Conservation (phyloP, 2,329 filamentous ascomycete genomes). For the Blastomyces silverae region DNA sequence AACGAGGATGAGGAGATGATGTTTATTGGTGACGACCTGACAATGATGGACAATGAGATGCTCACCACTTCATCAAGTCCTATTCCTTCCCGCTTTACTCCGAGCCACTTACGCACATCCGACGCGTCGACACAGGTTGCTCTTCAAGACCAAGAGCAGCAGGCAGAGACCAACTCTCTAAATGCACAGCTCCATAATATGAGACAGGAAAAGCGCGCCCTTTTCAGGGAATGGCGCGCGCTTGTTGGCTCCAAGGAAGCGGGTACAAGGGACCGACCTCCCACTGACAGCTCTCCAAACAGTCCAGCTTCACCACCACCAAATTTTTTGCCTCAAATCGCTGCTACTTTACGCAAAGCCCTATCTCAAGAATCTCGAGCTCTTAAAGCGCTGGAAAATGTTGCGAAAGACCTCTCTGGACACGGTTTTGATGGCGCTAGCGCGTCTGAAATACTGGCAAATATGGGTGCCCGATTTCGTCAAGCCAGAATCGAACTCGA, state of each 20-base stretch:
- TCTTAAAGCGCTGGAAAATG: constrained; percentile 31
- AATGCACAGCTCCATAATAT: constrained; percentile 36
- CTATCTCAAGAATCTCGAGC: constrained; percentile 37
- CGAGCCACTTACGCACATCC: not conserved
- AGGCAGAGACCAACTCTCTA: constrained; percentile 23
- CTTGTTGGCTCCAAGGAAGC: constrained; percentile 25
- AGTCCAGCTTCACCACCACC: constrained; percentile 31
- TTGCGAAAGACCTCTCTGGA: constrained; percentile 33
- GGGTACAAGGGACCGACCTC: not conserved
- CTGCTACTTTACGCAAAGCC: constrained; percentile 33
- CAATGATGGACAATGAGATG: constrained; percentile 12
- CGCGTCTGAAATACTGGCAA: constrained; percentile 30
- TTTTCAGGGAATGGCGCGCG: constrained; percentile 39
- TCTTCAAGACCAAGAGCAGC: constrained; percentile 13
- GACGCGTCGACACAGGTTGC: constrained; percentile 16
- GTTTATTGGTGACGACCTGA: constrained; percentile 10
- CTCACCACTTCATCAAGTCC: constrained; percentile 11
- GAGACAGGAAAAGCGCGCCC: constrained; percentile 34
- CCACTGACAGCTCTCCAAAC: not conserved
- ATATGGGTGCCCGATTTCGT: constrained; percentile 38
- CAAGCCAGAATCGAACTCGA: constrained; percentile 42
- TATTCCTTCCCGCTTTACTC: not conserved
- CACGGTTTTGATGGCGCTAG: constrained; percentile 37
- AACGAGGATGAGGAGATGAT: constrained; percentile 25
- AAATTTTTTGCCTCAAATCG: constrained; percentile 35